Evolutionary conservation across 306 rosid species (phyloP), one percentile per base, ranked within the genome.

Genomic region (Rosa chinensis): DNA sequence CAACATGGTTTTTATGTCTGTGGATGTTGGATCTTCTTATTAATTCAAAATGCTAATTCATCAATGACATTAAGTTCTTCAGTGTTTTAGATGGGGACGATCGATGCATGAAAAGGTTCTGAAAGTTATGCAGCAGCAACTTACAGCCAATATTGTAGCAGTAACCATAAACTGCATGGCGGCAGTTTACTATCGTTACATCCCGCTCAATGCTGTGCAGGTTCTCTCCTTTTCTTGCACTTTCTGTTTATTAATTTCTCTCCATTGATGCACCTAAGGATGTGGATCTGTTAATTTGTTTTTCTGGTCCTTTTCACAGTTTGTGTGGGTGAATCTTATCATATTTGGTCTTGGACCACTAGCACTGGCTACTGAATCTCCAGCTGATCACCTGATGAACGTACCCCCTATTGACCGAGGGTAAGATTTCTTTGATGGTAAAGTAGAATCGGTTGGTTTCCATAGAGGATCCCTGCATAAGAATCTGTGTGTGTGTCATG

Each of bases 311-410:
- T 62, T 55, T 67, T 40, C 62, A 73, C 89, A 94, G 98, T 93
- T 94, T 88, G 92, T 94, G 43, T 94, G 98, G 98, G 97, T 94
- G 74, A 92, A 90, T 85, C 96, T 92, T 76, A 88, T 94, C 87
- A 92, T 94, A 93, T 93, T 90, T 78, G 89, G 96, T 61, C 97
- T 92, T 76, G 97, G 96, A 62, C 96, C 98, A 66, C 87, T 92
- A 45, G 97, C 96, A 32, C 77, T 92, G 89, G 98, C 97, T 73
- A 92, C 92, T 55, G 96, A 94, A 87, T 89, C 97, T 39, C 98
- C 98, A 62, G 87, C 92, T 16, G 87, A 90, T 92, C 90, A 90
- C 78, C 85, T 92, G 70, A 92, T 92, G 98, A 84, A 82, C 67
- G 82, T 88, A 73, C 47, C 53, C n/a, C 98, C 97, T 23, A 85